These are phyloP conservation scores for Azolla pinnata DNA, from an alignment of 75 land plant species.

Conservation along the genomic window DNA sequence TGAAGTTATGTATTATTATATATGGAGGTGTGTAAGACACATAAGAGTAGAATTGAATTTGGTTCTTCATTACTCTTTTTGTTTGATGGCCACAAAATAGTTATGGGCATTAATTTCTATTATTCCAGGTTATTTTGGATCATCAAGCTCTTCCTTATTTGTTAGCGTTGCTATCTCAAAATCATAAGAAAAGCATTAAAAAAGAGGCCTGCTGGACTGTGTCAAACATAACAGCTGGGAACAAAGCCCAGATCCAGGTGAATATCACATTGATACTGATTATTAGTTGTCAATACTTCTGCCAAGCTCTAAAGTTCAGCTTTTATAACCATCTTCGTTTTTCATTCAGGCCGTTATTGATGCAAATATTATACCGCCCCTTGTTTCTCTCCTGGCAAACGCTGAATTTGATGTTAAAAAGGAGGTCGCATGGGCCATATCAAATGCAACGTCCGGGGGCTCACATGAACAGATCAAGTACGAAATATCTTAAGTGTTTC, in stretches of 20 bases:
- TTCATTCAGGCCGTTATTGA: constrained; percentile 80
- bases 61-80: background rate
- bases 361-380: constrained; percentile 62
- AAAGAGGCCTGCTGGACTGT: constrained; percentile 62
- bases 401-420: constrained; percentile 82
- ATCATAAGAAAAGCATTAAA: constrained; percentile 60
- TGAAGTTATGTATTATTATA: too few relatives aligned
- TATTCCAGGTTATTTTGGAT: constrained; percentile 39
- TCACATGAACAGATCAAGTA: constrained; percentile 69
- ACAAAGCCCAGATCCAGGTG: constrained; percentile 74
- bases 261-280: background rate
- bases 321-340: background rate
- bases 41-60: too few relatives aligned
- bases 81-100: background rate
- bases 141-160: constrained; percentile 51
- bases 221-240: constrained; percentile 76
- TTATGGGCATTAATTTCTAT: too few relatives aligned
- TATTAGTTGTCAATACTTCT: background rate
- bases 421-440: constrained; percentile 88
- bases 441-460: constrained; percentile 80
- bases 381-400: constrained; percentile 50
- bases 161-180: constrained; percentile 35
- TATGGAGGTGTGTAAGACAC: too few relatives aligned
- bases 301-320: background rate
- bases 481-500: background rate